Conservation (phyloP, 2,329 filamentous ascomycete genomes). For the Cladorrhinum sp. region DNA sequence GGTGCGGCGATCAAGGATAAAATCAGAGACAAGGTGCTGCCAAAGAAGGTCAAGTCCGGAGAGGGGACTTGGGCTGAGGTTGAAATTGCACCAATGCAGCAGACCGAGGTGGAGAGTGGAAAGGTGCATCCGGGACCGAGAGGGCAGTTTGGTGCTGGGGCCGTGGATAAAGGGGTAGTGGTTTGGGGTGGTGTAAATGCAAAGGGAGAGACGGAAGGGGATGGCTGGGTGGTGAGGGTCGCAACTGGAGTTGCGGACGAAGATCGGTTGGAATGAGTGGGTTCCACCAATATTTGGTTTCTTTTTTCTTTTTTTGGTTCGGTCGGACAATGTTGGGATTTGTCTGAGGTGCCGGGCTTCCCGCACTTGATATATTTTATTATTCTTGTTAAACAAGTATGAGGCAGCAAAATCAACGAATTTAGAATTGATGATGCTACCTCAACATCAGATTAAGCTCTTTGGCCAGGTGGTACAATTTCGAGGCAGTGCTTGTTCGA, state of each 20-base stretch:
- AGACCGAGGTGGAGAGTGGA: conserved; percentile 39
- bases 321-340: too few species aligned
- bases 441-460: too few species aligned
- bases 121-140: conserved; percentile 40
- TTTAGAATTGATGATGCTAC: too few species aligned
- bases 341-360: too few species aligned
- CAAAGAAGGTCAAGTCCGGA: conserved; percentile 40
- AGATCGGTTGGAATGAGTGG: conserved; percentile 22
- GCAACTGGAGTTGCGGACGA: conserved; percentile 25
- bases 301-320: background rate
- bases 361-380: too few species aligned
- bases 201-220: conserved; percentile 38
- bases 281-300: background rate
- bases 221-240: conserved; percentile 39
- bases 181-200: conserved; percentile 52
- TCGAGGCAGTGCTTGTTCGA: too few species aligned
- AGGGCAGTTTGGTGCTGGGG: conserved; percentile 39
- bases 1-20: conserved; percentile 50
- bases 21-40: conserved; percentile 42
- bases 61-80: conserved; percentile 50
- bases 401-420: too few species aligned
- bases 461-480: too few species aligned
- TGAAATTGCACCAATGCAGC: conserved; percentile 43
- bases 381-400: too few species aligned
- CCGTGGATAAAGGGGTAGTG: conserved; percentile 45